These are phyloP conservation scores for Colletotrichum melonis DNA, from an alignment of 2,329 filamentous ascomycete species.

Conservation along the genomic window DNA sequence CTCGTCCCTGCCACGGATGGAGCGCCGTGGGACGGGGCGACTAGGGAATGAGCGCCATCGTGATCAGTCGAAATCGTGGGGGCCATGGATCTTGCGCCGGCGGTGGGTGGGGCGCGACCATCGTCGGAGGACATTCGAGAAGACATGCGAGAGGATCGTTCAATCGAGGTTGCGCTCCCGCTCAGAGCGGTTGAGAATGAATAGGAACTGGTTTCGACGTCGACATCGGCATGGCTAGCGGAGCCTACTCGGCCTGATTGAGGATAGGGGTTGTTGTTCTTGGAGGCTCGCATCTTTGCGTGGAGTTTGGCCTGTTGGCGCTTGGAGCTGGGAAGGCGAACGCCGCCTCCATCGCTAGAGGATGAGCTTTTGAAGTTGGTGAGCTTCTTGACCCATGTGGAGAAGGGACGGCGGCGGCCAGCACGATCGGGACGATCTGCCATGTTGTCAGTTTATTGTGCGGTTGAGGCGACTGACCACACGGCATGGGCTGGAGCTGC, in stretches of 20 bases:
- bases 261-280: constrained; percentile 92
- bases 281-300: constrained; percentile 69
- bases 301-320: constrained; percentile 52
- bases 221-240: constrained; percentile 39
- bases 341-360: constrained; percentile 60
- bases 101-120: constrained; percentile 66
- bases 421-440: constrained; percentile 72
- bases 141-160: constrained; percentile 67
- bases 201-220: constrained; percentile 53
- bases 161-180: constrained; percentile 65
- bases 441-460: constrained; percentile 46
- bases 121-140: constrained; percentile 73
- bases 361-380: constrained; percentile 82
- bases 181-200: constrained; percentile 69
- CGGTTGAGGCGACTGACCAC: constrained; percentile 35
- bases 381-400: constrained; percentile 94
- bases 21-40: constrained; percentile 78
- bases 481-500: neutral
- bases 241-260: constrained; percentile 74
- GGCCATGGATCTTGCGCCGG: constrained; percentile 78
- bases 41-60: constrained; percentile 79
- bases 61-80: constrained; percentile 87
- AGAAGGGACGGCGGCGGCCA: constrained; percentile 85
- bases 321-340: constrained; percentile 50
- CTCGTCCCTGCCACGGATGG: constrained; percentile 79